These are phyloP conservation scores for Fusarium metavorans DNA, from an alignment of 2,329 filamentous ascomycete species.

Conservation along the genomic window DNA sequence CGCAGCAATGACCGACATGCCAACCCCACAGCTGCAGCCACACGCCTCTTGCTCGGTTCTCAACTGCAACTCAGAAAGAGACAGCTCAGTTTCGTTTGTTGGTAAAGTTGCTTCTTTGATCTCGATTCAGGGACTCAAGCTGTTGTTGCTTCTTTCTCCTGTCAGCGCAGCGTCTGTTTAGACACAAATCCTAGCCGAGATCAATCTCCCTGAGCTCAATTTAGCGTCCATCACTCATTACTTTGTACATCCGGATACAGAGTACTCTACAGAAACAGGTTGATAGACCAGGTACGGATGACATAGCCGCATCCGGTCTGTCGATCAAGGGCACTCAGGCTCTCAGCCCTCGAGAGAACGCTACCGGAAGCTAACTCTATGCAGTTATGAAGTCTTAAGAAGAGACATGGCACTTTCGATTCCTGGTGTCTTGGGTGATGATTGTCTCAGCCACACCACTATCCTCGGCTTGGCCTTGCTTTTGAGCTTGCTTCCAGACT, in stretches of 20 bases:
- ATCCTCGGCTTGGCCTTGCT: not conserved
- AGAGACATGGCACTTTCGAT: not conserved
- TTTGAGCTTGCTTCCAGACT: not conserved
- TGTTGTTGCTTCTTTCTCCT: not conserved
- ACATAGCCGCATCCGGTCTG: not conserved
- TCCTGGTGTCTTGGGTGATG: not conserved
- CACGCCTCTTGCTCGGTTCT: not conserved
- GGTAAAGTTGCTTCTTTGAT: constrained; percentile 11
- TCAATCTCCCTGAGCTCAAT: constrained; percentile 6
- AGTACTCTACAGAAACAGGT: not conserved
- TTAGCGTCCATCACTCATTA: not conserved
- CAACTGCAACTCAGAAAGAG: not conserved
- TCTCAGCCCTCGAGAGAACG: not conserved
- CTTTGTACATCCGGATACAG: not conserved
- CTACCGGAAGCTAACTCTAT: not conserved
- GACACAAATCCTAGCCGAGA: not conserved
- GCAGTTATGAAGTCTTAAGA: not conserved
- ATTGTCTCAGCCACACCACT: constrained; percentile 10
- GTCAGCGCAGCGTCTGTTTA: not conserved
- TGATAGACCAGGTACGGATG: not conserved
- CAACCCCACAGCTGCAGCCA: constrained; percentile 7
- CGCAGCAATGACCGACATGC: constrained; percentile 1
- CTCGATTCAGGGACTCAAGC: not conserved
- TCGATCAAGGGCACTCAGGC: not conserved
- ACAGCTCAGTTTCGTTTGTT: not conserved